Percentiles rank a stretch among this genome's conserved stretches.
Conservation (phyloP, 2,329 filamentous ascomycete species). For the Penicillium verrucosum region DNA sequence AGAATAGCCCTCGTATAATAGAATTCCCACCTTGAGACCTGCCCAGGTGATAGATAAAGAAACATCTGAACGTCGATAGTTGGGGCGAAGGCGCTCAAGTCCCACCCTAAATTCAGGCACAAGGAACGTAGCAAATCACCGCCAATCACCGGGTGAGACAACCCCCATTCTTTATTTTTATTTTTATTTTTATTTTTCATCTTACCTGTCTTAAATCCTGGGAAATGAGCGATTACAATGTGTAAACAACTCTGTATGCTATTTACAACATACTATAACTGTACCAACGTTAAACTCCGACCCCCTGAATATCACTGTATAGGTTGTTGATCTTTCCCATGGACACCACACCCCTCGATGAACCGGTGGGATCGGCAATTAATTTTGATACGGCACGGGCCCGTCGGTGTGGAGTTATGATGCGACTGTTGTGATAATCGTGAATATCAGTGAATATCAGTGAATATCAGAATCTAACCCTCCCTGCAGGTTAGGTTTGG, state of each 20-base stretch:
- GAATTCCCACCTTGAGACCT: neutral
- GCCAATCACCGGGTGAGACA: neutral
- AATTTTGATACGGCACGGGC: constrained; percentile 8
- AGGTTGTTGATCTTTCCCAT: constrained; percentile 10
- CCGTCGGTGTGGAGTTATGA: constrained; percentile 9
- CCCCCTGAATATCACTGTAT: constrained; percentile 20
- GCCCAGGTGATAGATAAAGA: neutral
- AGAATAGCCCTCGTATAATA: neutral
- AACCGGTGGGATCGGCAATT: constrained; percentile 20
- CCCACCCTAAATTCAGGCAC: neutral
- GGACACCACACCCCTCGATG: neutral
- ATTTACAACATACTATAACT: too few species aligned
- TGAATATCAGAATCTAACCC: neutral
- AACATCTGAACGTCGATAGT: neutral
- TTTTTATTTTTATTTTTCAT: neutral
- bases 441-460: neutral
- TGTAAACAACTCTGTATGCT: neutral
- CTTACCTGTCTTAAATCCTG: neutral
- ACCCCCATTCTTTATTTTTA: neutral
- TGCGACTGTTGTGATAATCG: constrained; percentile 4
- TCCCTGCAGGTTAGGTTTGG: neutral
- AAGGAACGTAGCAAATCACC: neutral
- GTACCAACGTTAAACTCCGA: constrained; percentile 44
- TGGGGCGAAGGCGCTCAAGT: neutral
- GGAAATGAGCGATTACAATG: neutral